A percentile compares a stretch with the other conserved stretches of the same genome.
Evolutionary conservation across 2,329 filamentous ascomycete genomes (phyloP).

Genomic region (Coniochaeta pulveracea): DNA sequence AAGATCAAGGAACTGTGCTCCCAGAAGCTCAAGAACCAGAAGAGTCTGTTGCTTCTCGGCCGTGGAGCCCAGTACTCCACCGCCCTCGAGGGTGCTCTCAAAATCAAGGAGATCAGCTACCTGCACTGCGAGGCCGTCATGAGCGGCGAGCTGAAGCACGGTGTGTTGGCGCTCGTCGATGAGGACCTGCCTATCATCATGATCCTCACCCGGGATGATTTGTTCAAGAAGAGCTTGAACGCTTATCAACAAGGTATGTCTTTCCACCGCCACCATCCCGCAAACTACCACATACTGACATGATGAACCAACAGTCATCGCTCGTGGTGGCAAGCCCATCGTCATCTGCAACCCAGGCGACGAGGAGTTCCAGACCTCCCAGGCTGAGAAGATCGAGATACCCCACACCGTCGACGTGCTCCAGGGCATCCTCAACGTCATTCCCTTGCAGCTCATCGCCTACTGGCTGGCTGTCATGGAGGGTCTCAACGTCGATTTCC

Average conservation of each 20-base stretch:
- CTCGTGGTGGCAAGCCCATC: conserved; percentile 89
- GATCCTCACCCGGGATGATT: conserved; percentile 91
- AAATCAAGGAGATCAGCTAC: conserved; percentile 99
- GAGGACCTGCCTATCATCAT: conserved; percentile 99
- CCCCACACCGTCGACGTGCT: conserved; percentile 91
- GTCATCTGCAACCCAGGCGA: conserved; percentile 94
- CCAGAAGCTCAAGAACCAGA: conserved; percentile 92
- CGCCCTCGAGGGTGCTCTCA: conserved; percentile 90
- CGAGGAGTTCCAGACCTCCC: conserved; percentile 74
- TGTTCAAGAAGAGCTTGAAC: conserved; percentile 98
- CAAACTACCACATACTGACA: conserved; percentile 12
- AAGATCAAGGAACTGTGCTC: conserved; percentile 90
- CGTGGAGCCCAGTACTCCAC: conserved; percentile 96
- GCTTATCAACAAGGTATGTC: conserved; percentile 87
- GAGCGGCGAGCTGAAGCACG: conserved; percentile 99
- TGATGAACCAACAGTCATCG: conserved; percentile 57
- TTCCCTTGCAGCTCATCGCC: conserved; percentile 93
- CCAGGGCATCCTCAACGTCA: conserved; percentile 94
- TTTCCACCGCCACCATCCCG: background rate
- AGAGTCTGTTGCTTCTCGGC: conserved; percentile 85
- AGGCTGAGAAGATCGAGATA: conserved; percentile 96
- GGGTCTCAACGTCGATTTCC: conserved; percentile 96
- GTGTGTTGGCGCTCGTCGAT: conserved; percentile 91
- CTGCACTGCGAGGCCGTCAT: conserved; percentile 99
- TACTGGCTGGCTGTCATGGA: conserved; percentile 98